Evolutionary conservation across 176 grass and related monocot species (phyloP), one percentile per base, ranked within the genome.

Genomic region (Rhynchospora pubera): DNA sequence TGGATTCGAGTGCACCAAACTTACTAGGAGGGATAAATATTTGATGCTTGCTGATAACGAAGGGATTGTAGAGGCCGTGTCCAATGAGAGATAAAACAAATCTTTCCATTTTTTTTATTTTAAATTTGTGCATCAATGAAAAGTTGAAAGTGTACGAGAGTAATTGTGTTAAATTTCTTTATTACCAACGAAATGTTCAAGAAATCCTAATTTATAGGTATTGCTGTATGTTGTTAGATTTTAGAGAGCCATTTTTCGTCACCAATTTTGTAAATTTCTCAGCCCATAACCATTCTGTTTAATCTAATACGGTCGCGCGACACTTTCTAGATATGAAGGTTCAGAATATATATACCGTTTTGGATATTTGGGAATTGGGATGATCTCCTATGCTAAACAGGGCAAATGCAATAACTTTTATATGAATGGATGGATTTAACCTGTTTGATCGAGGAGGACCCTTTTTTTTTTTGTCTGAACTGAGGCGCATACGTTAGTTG

Each of bases 11-110:
- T 89, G 92, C 92, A 94, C 95, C 0, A 84, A 52, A 18, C 85
- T 93, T 19, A 94, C 95, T 1, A 91, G 95, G 85, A 92, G 79
- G 82, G 92, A 98, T 46, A 98, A 98, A 87, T 98, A 98, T 87
- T 77, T 94, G 83, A 93, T 94, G 78, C 90, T 98, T 48, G 89
- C 95, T 26, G 90, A 93, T 66, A 97, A 94, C 53, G 89, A 91
- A 80, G 95, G 95, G 6, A 42, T 89, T 42, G 90, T 91, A 10
- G 30, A 69, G 42, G 44, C 24, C 43, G 74, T 60, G 15, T 80
- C 57, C 77, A 57, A 39, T 50, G 69, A 50, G 16, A 74, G 5
- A 47, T 60, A n/a, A 45, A 70, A 45, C 15, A 18, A 19, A 7
- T 59, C 5, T 59, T 59, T 21, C 16, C 16, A 0, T 59, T 19